Percentiles rank a stretch among this genome's conserved stretches.
phyloP scores from a whole-genome alignment of 495 filamentous ascomycete genomes.

The Tuber microsphaerosporum region DNA sequence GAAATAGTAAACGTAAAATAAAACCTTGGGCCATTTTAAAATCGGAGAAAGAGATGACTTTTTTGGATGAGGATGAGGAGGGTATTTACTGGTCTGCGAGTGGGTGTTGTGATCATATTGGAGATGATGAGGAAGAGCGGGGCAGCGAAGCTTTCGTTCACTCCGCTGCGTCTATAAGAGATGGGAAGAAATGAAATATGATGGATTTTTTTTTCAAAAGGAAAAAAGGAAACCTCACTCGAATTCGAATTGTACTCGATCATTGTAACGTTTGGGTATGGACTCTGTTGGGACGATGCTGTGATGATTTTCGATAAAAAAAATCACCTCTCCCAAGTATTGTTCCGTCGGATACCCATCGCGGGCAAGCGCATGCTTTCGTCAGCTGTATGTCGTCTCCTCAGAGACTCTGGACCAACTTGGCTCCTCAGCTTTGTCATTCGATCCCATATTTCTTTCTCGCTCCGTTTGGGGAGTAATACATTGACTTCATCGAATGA shows the following conservation, averaged over 20 bases:
- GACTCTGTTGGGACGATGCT: background rate
- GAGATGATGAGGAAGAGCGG: background rate
- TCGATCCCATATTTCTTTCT: slow-evolving; percentile 38
- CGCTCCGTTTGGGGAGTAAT: slow-evolving; percentile 31
- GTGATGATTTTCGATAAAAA: background rate
- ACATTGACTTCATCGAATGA: slow-evolving; percentile 42
- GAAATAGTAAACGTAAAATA: background rate
- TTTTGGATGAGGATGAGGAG: background rate
- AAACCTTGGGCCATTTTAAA: background rate
- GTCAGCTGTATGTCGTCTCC: slow-evolving; percentile 3
- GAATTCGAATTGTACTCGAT: background rate
- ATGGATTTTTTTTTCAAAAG: background rate
- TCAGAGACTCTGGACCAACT: slow-evolving; percentile 3
- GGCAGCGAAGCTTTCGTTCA: background rate
- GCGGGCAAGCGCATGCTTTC: slow-evolving; percentile 2
- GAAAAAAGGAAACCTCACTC: background rate
- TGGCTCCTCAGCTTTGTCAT: slow-evolving; percentile 37
- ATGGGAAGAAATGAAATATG: slow-evolving; percentile 2
- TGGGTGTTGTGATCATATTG: background rate
- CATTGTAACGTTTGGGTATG: background rate
- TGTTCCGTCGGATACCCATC: slow-evolving; percentile 1
- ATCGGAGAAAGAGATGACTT: background rate
- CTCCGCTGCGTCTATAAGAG: slow-evolving; percentile 1
- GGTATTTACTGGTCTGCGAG: background rate
- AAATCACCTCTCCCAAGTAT: slow-evolving; percentile 1